Evolutionary conservation across 257 asterid species (phyloP).

Genomic region (Ajuga chamaepitys): DNA sequence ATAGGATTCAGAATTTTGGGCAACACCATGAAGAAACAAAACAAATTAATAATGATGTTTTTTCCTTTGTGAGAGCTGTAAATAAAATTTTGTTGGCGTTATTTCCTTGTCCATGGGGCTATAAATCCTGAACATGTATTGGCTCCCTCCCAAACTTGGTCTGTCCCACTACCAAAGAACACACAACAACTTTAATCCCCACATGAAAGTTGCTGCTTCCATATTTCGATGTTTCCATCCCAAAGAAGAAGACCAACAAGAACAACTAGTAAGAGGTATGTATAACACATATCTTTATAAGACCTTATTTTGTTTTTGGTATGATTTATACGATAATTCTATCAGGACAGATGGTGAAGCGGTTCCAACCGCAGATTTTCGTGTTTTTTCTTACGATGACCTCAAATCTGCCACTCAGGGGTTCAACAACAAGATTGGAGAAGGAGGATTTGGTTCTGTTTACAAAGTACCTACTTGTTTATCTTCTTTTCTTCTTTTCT

Average conservation of each 20-base stretch:
- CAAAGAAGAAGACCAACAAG: conserved; percentile 6
- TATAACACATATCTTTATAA: neutral
- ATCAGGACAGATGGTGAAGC: conserved; percentile 25
- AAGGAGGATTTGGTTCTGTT: conserved; percentile 66
- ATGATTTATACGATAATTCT: neutral
- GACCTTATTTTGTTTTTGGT: neutral
- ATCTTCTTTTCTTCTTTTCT: neutral
- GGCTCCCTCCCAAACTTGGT: too few relatives aligned
- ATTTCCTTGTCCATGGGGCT: too few relatives aligned
- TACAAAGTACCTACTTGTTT: conserved; percentile 39
- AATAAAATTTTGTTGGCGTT: too few relatives aligned
- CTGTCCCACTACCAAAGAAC: neutral
- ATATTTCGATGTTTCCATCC: conserved; percentile 31
- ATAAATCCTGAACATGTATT: too few relatives aligned
- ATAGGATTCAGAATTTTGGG: too few relatives aligned
- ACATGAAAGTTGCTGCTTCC: conserved; percentile 26
- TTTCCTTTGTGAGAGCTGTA: too few relatives aligned
- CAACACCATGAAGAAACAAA: too few relatives aligned
- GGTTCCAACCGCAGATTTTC: conserved; percentile 20
- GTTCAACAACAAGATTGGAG: conserved; percentile 63
- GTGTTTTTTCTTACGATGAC: conserved; percentile 42
- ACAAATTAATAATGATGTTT: too few relatives aligned
- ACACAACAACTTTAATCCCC: neutral
- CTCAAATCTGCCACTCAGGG: conserved; percentile 57
- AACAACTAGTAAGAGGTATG: neutral